These are phyloP conservation scores for Prunus campanulata DNA, from an alignment of 306 rosid species.

Conservation along the genomic window DNA sequence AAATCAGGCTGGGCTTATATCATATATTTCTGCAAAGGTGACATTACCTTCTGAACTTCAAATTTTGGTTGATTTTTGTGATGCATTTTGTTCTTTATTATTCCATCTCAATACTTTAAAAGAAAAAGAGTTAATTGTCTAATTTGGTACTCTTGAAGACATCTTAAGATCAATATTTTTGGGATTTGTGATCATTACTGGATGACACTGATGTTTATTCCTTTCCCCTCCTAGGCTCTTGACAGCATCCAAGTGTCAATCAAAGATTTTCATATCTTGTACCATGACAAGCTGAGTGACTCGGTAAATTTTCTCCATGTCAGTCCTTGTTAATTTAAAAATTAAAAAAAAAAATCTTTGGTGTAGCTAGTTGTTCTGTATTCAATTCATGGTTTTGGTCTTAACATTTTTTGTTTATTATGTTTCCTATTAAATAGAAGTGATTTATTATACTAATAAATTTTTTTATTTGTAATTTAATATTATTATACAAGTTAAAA, in stretches of 20 bases:
- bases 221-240: conserved; percentile 48
- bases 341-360: background rate
- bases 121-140: background rate
- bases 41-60: conserved; percentile 16
- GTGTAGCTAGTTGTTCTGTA: conserved; percentile 1
- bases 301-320: conserved; percentile 39
- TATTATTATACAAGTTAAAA: background rate
- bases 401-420: background rate
- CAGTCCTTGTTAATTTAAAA: background rate
- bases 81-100: background rate
- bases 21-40: conserved; percentile 85
- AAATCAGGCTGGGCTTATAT: conserved; percentile 76
- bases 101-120: background rate
- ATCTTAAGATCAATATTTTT: background rate
- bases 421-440: background rate
- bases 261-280: conserved; percentile 66
- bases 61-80: background rate
- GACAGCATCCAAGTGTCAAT: conserved; percentile 93
- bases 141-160: background rate
- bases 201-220: conserved; percentile 13
- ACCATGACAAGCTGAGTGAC: conserved; percentile 50
- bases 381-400: background rate
- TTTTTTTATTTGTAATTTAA: background rate
- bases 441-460: background rate
- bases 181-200: conserved; percentile 1